Base-by-base conservation (phyloP, 2,329 filamentous ascomycete species). In the Dactylellina leptospora region DNA sequence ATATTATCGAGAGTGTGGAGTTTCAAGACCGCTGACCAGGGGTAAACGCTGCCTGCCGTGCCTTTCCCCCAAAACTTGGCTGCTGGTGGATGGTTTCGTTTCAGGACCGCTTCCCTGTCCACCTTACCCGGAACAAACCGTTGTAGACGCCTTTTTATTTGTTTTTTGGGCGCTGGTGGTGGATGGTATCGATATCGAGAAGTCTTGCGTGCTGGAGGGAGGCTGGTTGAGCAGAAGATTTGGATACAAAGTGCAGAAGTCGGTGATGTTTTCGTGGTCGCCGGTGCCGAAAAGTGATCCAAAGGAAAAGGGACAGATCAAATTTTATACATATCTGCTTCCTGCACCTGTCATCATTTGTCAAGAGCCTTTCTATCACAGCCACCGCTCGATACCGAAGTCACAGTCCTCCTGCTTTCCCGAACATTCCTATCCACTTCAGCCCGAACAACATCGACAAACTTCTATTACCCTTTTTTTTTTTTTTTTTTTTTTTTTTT, bases 1-100 rank as follows among this genome's bases (percentile, higher is more conserved):
- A 66, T 66, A 16, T 64, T 51, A 48, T n/a, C n/a, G n/a, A n/a
- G n/a, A 64, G 23, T 56, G 61, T 66, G 61, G 61, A 56, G 61
- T 66, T 66, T 66, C 61, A 66, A 56, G 44, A 58, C 61, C 30
- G 23, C 40, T 10, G 38, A 28, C 25, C 50, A 50, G 50, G 61
- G 61, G 61, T 47, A 9, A 4, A 55, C 50, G 50, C 40, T 56
- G 60, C n/a, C n/a, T n/a, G n/a, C 59, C 51, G 60, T 64, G 47
- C 51, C 40, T 48, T n/a, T 38, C 33, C 60, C n/a, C 60, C 60
- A 33, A 61, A 58, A 56, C 50, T 54, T 62, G 30, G 33, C 51
- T 48, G 42, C 10, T 38, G 11, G 33, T 38, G 44, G 53, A 53
- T 50, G 45, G 66, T 71, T 71, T 71, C 66, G 66, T 71, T 71